Evolutionary conservation across 441 rosid genomes (phyloP).

Genomic region (Kokia cookei): DNA sequence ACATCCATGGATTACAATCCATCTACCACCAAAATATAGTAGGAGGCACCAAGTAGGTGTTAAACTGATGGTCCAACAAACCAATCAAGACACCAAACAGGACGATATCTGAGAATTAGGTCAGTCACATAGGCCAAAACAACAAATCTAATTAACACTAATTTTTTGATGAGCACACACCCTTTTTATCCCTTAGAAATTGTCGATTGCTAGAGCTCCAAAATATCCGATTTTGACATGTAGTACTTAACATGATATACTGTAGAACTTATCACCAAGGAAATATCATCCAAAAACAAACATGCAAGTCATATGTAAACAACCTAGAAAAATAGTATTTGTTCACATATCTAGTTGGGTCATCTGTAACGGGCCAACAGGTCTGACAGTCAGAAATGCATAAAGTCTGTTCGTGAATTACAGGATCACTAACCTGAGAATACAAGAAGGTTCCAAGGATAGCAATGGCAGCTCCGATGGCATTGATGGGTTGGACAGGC

Average conservation of each 20-base stretch:
- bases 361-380: neutral
- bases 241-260: neutral
- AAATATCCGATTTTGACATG: neutral
- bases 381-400: neutral
- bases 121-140: neutral
- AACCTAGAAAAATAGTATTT: neutral
- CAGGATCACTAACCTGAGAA: conserved; percentile 45
- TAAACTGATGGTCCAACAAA: neutral
- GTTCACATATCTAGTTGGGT: too few species aligned
- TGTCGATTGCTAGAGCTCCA: neutral
- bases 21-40: neutral
- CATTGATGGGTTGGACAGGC: conserved; percentile 65
- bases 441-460: conserved; percentile 73
- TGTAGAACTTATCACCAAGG: neutral
- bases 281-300: neutral
- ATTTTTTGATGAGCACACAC: neutral
- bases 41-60: neutral
- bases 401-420: neutral
- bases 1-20: neutral
- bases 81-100: neutral
- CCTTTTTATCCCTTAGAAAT: neutral
- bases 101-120: neutral
- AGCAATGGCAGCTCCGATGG: conserved; percentile 73
- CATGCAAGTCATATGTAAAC: neutral
- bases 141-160: neutral